phyloP scores from a whole-genome alignment of 2,329 filamentous ascomycete genomes.

The Corinectria fuckeliana region DNA sequence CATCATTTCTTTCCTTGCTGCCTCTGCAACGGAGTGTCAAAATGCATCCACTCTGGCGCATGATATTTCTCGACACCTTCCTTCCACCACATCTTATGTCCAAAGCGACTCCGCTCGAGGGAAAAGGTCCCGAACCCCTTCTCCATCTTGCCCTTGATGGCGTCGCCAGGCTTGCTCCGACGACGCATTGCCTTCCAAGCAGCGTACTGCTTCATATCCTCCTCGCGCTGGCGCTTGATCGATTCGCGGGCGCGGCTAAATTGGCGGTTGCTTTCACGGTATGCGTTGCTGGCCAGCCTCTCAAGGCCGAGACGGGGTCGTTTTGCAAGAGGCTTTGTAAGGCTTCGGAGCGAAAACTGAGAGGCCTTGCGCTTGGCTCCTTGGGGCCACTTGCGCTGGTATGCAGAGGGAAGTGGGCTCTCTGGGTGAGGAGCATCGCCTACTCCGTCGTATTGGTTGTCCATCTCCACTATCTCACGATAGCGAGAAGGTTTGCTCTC shows the following conservation, averaged over 20 bases:
- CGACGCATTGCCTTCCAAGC: slow-evolving; percentile 40
- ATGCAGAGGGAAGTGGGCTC: slow-evolving; percentile 24
- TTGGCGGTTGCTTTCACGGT: slow-evolving; percentile 33
- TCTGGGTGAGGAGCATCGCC: slow-evolving; percentile 23
- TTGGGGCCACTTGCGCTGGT: slow-evolving; percentile 14
- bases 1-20: background rate
- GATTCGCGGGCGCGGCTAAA: slow-evolving; percentile 36
- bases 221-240: slow-evolving; percentile 36
- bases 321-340: slow-evolving; percentile 35
- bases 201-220: slow-evolving; percentile 37
- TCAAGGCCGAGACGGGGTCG: slow-evolving; percentile 29
- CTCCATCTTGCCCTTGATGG: slow-evolving; percentile 34
- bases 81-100: slow-evolving; percentile 45
- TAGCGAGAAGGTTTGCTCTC: background rate
- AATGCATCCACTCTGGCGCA: slow-evolving; percentile 43
- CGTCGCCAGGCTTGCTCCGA: slow-evolving; percentile 31
- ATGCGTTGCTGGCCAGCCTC: slow-evolving; percentile 40
- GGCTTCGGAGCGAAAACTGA: slow-evolving; percentile 39
- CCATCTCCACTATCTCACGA: slow-evolving; percentile 13
- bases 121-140: slow-evolving; percentile 35
- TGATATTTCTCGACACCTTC: slow-evolving; percentile 43
- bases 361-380: slow-evolving; percentile 43
- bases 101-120: slow-evolving; percentile 31
- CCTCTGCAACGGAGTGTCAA: slow-evolving; percentile 23
- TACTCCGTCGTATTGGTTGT: slow-evolving; percentile 35